Percentiles rank a stretch among this genome's conserved stretches.
These are phyloP conservation scores for Chrysoporthe austroafricana DNA, from an alignment of 2,329 filamentous ascomycete genomes.

Conservation along the genomic window DNA sequence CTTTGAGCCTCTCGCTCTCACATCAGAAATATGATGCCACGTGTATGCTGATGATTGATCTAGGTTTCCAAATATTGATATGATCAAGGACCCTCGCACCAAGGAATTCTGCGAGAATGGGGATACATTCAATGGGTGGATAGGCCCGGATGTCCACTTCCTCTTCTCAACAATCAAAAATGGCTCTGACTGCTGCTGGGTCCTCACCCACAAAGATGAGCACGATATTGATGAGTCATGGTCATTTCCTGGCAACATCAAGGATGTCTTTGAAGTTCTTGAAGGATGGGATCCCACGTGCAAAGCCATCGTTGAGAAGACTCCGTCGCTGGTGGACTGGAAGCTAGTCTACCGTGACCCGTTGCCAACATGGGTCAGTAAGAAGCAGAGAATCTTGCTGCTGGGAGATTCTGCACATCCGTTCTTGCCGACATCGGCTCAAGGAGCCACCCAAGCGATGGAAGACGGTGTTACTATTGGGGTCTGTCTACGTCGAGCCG, in stretches of 20 bases:
- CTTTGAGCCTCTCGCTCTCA: no score
- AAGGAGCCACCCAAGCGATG: slow-evolving; percentile 55
- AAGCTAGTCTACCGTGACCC: slow-evolving; percentile 55
- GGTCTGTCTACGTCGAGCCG: slow-evolving; percentile 45
- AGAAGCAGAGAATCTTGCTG: slow-evolving; percentile 47
- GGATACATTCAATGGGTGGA: slow-evolving; percentile 63
- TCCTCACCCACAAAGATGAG: slow-evolving; percentile 58
- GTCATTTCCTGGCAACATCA: slow-evolving; percentile 56
- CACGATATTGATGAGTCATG: slow-evolving; percentile 60
- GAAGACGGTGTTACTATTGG: slow-evolving; percentile 55
- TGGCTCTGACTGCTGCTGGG: slow-evolving; percentile 61
- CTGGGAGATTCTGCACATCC: slow-evolving; percentile 56
- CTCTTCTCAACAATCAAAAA: slow-evolving; percentile 61
- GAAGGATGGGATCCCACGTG: slow-evolving; percentile 56
- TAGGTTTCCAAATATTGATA: slow-evolving; percentile 53
- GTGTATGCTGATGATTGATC: neutral
- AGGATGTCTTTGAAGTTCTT: slow-evolving; percentile 55
- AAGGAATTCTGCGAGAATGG: slow-evolving; percentile 58
- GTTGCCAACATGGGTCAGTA: slow-evolving; percentile 53
- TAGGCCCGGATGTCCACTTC: slow-evolving; percentile 60
- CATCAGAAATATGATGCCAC: neutral
- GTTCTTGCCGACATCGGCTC: slow-evolving; percentile 52
- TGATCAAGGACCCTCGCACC: slow-evolving; percentile 55
- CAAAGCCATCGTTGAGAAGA: slow-evolving; percentile 52
- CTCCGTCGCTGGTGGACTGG: slow-evolving; percentile 52